A percentile compares a stretch with the other conserved stretches of the same genome.
These are phyloP conservation scores for Epichloe bromicola DNA, from an alignment of 2,329 filamentous ascomycete species.

Conservation along the genomic window DNA sequence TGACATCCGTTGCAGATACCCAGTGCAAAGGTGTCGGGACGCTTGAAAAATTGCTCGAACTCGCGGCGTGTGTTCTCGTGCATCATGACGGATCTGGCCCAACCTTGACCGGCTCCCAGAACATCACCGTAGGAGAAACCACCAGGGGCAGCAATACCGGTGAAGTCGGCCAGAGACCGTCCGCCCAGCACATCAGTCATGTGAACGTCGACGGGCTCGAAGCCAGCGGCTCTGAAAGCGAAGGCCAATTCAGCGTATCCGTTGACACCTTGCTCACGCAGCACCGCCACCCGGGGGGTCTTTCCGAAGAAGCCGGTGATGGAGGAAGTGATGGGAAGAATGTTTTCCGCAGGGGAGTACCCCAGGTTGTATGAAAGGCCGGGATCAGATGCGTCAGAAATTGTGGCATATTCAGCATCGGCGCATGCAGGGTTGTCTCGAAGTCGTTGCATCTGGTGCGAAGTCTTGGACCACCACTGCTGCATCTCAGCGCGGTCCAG, in stretches of 20 bases:
- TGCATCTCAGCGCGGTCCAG: constrained; percentile 63
- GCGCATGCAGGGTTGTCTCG: constrained; percentile 82
- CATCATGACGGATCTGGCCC: constrained; percentile 86
- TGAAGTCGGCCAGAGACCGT: constrained; percentile 69
- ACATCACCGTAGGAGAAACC: constrained; percentile 88
- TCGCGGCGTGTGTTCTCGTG: constrained; percentile 64
- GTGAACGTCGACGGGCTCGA: constrained; percentile 85
- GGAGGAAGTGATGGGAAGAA: constrained; percentile 44
- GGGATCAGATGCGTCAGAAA: constrained; percentile 63
- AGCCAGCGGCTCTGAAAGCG: constrained; percentile 82
- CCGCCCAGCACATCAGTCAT: constrained; percentile 86
- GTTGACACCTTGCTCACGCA: constrained; percentile 92
- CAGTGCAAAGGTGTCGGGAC: constrained; percentile 79
- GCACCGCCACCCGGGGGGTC: constrained; percentile 72
- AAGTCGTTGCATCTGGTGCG: constrained; percentile 79
- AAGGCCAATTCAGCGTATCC: constrained; percentile 97
- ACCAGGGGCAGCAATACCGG: constrained; percentile 85
- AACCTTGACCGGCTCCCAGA: constrained; percentile 86
- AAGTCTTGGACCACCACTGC: constrained; percentile 79
- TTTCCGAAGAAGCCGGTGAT: constrained; percentile 40
- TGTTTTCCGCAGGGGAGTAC: constrained; percentile 67
- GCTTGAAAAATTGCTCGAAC: constrained; percentile 75
- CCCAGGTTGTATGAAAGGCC: constrained; percentile 76
- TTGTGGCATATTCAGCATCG: constrained; percentile 65
- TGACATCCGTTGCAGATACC: constrained; percentile 98